Base-by-base conservation (phyloP, 2,329 filamentous ascomycete species). In the Xylaria sp. region DNA sequence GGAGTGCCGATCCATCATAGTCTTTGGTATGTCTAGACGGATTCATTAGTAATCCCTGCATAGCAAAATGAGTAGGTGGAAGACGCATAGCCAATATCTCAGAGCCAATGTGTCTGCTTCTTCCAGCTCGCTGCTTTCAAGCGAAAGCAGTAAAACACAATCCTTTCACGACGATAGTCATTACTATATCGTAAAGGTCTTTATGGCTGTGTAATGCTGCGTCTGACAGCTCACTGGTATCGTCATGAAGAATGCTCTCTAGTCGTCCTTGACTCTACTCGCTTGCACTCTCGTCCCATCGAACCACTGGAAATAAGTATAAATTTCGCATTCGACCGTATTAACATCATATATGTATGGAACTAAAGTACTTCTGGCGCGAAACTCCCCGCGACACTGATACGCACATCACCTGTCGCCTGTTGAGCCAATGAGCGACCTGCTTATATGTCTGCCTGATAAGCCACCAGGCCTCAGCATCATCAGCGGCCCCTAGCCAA, bases 401-500 rank as follows among this genome's bases (percentile, higher is more conserved):
- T 41, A 61, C 43, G 36, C 20, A 49, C 39, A 9, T 64, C 31
- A 49, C 39, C 39, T 41, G 2, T 46, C 3, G 28, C 57, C 18
- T 25, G 36, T 33, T 25, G 66, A 62, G 59, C 79, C 79, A 80
- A 78, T 78, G 66, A 76, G 18, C 64, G 67, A 46, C 28, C 33
- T 25, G 70, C 10, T 71, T 78, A 79, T 79, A 63, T 72, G 69
- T 77, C 77, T 80, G 78, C 79, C 79, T 80, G 61, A 56, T 71
- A 72, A 65, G 64, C 69, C 66, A 64, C 66, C 57, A 66, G 54
- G 20, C 31, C 41, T 39, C 49, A 36, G 18, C 46, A 25, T 58
- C 33, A 28, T 31, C 5, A 46, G 28, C 7, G 25, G 33, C 51
- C 36, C 31, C n/a, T 20, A 39, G 39, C 31, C 28, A 41, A n/a